phyloP scores from a whole-genome alignment of 208 protist species.

The Trypanosoma grayi region DNA sequence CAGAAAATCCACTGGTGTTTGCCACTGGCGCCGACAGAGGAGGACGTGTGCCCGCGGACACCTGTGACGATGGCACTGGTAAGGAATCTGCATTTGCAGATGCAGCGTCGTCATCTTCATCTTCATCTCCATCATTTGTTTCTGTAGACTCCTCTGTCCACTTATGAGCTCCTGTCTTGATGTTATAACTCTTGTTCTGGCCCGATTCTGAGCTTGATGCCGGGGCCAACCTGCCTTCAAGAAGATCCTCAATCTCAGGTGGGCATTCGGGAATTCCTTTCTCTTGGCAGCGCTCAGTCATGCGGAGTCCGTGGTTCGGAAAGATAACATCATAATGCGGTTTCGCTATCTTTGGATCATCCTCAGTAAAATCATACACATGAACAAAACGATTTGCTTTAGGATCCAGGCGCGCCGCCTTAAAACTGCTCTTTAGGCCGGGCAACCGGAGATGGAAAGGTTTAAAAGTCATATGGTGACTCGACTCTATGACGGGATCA shows the following conservation, averaged over 20 bases:
- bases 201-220: conserved; percentile 83
- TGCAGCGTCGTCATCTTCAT: not conserved
- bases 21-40: not conserved
- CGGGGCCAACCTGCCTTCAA: conserved; percentile 60
- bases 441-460: conserved; percentile 83
- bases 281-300: conserved; percentile 64
- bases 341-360: conserved; percentile 47
- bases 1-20: too few species aligned
- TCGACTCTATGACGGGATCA: conserved; percentile 90
- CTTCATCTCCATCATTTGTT: conserved; percentile 1
- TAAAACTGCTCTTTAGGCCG: conserved; percentile 50
- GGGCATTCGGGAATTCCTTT: conserved; percentile 72
- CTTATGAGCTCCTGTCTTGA: conserved; percentile 65
- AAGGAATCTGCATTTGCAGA: not conserved
- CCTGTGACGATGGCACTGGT: conserved; percentile 3
- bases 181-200: conserved; percentile 86
- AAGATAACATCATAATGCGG: conserved; percentile 79
- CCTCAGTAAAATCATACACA: conserved; percentile 91
- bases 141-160: conserved; percentile 31
- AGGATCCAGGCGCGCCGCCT: conserved; percentile 58
- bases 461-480: conserved; percentile 79
- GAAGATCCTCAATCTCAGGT: conserved; percentile 72
- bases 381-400: conserved; percentile 85
- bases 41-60: not conserved
- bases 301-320: conserved; percentile 62